Evolutionary conservation across 495 filamentous ascomycete genomes (phyloP), one percentile per base, ranked within the genome.

Genomic region (Trichoderma parareesei): DNA sequence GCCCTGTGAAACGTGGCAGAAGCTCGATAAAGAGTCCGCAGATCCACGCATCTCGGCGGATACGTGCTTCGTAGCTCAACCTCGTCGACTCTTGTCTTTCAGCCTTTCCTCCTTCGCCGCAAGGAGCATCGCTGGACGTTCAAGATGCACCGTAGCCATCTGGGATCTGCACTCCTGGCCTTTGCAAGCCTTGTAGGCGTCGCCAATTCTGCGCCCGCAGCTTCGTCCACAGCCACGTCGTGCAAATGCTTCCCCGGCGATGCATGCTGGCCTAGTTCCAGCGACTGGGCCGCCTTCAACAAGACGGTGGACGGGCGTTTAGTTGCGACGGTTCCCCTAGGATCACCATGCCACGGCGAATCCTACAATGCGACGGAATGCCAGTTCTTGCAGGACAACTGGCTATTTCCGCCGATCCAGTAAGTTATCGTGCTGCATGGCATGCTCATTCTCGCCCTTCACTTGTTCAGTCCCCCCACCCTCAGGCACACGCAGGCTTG

Each of bases 221-320:
- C 27, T 8, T 14, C 53, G 33, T 48, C 44, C 13, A 16, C 44
- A 48, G 4, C 4, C 27, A 11, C 53, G 11, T 57, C 53, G 20
- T 80, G 77, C 70, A 81, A 80, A 65, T 81, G 78, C 59, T 73
- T 72, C 62, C 60, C 70, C 0, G 78, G 72, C 16, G 75, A 80
- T 55, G 57, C 65, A 4, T 81, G 78, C 70, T 81, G 78, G 78
- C 78, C 78, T 14, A 70, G 64, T 18, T n/a, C 46, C 2, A 37
- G 14, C 16, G 62, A 73, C 11, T 81, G 77, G 76, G 42, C 67
- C 7, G 38, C 38, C 27, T 62, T 81, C 41, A 80, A 81, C 68
- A 60, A 63, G 20, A 77, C 74, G 1, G 73, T 81, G 43, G 69
- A 69, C 48, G 78, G 78, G 7, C 77, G 73, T 61, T 68, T 80